Evolutionary conservation across 2,329 filamentous ascomycete genomes (phyloP).

Genomic region (Arthrobotrys pseudoclavata): DNA sequence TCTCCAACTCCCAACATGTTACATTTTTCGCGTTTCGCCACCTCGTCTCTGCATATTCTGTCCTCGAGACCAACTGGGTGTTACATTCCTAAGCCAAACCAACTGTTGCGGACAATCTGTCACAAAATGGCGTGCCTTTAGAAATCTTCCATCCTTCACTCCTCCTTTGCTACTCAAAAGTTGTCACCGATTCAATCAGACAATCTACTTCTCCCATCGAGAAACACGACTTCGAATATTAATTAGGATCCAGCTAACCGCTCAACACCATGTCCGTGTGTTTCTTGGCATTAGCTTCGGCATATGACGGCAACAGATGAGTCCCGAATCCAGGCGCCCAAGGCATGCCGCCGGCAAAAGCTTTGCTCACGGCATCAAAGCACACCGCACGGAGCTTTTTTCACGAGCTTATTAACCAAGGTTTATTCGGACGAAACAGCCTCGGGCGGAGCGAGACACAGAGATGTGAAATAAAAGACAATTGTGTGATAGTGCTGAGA

Average conservation of each 20-base stretch:
- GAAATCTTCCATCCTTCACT: not conserved
- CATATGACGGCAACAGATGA: conserved; percentile 31
- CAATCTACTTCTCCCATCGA: not conserved
- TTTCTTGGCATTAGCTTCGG: conserved; percentile 16
- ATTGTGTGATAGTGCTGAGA: conserved; percentile 14
- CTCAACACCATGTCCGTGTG: conserved; percentile 6
- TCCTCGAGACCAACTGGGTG: not conserved
- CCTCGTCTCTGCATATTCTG: not conserved
- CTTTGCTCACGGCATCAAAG: conserved; percentile 25
- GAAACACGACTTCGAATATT: conserved; percentile 4
- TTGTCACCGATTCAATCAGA: not conserved
- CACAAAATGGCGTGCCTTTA: not conserved
- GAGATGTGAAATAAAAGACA: conserved; percentile 8
- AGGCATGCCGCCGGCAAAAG: conserved; percentile 16
- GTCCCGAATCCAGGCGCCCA: conserved; percentile 19
- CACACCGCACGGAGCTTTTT: conserved; percentile 23
- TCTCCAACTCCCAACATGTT: not conserved
- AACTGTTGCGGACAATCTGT: not conserved
- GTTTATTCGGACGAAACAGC: not conserved
- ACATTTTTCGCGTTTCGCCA: not conserved
- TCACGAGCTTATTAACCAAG: conserved; percentile 9
- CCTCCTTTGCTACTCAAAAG: not conserved
- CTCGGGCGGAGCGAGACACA: conserved; percentile 12
- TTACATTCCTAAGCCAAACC: not conserved
- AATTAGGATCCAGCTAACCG: not conserved